A percentile compares a stretch with the other conserved stretches of the same genome.
Evolutionary conservation across 495 filamentous ascomycete species (phyloP).

Genomic region (Xylaria acuta): DNA sequence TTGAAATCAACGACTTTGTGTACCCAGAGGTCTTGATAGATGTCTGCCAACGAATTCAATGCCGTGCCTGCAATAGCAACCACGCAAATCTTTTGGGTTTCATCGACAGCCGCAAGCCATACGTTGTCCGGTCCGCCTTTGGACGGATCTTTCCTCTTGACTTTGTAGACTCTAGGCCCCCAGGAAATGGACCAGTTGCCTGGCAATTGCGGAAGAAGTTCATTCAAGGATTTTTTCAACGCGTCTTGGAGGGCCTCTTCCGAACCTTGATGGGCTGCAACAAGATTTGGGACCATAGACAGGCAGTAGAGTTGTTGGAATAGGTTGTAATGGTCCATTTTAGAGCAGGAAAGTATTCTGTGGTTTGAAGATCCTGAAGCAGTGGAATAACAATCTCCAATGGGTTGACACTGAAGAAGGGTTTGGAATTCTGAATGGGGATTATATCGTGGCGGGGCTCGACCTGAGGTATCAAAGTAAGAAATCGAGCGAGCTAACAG

Average conservation of each 20-base stretch:
- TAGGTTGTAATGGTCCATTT: conserved; percentile 13
- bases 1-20: conserved; percentile 5
- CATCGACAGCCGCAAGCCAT: conserved; percentile 16
- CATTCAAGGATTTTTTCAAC: not conserved
- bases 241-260: not conserved
- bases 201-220: not conserved
- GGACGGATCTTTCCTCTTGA: not conserved
- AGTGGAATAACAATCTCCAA: not conserved
- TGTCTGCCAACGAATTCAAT: not conserved
- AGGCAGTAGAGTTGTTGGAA: conserved; percentile 20
- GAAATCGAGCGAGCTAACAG: not conserved
- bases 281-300: conserved; percentile 4
- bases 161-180: conserved; percentile 10
- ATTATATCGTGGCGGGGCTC: not conserved
- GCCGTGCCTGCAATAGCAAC: conserved; percentile 18
- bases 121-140: conserved; percentile 10
- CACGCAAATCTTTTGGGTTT: not conserved
- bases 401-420: not conserved
- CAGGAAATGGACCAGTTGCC: conserved; percentile 1
- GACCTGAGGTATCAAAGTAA: not conserved
- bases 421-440: not conserved
- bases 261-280: not conserved
- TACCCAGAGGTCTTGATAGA: conserved; percentile 1
- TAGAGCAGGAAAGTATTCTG: not conserved
- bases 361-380: not conserved